phyloP scores from a whole-genome alignment of 164 flowering plant genomes.

The Berberis thunbergii region DNA sequence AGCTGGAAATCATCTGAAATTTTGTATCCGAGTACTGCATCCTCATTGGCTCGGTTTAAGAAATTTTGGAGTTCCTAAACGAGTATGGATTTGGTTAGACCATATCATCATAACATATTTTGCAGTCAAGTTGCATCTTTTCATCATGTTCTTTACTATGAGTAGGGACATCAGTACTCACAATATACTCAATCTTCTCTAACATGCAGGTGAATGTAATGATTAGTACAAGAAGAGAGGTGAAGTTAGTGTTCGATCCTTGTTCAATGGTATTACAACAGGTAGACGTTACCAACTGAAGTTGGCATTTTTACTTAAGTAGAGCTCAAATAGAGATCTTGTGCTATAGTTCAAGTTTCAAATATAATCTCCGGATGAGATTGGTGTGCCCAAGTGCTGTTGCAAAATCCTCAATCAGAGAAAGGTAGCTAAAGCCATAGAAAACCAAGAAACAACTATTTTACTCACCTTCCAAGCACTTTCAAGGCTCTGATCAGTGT shows the following conservation, averaged over 20 bases:
- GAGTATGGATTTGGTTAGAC: constrained; percentile 3
- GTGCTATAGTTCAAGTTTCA: too few relatives aligned
- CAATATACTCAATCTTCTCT: neutral
- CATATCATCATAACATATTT: neutral
- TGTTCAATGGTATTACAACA: too few relatives aligned
- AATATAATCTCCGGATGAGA: too few relatives aligned
- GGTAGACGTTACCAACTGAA: too few relatives aligned
- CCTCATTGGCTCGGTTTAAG: constrained; percentile 48
- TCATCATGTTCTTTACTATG: too few relatives aligned
- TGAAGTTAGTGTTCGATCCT: too few relatives aligned
- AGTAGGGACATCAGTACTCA: too few relatives aligned
- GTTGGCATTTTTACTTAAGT: too few relatives aligned
- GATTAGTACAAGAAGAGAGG: too few relatives aligned
- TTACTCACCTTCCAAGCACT: constrained; percentile 88
- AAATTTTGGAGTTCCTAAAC: constrained; percentile 81
- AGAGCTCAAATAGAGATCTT: too few relatives aligned
- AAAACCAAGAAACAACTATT: neutral
- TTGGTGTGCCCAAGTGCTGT: neutral
- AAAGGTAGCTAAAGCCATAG: neutral
- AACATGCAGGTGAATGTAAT: too few relatives aligned
- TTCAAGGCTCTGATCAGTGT: constrained; percentile 74
- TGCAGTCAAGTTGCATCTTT: too few relatives aligned
- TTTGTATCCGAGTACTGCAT: constrained; percentile 22
- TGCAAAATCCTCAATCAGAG: neutral
- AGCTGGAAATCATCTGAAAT: constrained; percentile 46